Evolutionary conservation across 2,329 filamentous ascomycete genomes (phyloP).

Genomic region (Akanthomyces uredinophilus): DNA sequence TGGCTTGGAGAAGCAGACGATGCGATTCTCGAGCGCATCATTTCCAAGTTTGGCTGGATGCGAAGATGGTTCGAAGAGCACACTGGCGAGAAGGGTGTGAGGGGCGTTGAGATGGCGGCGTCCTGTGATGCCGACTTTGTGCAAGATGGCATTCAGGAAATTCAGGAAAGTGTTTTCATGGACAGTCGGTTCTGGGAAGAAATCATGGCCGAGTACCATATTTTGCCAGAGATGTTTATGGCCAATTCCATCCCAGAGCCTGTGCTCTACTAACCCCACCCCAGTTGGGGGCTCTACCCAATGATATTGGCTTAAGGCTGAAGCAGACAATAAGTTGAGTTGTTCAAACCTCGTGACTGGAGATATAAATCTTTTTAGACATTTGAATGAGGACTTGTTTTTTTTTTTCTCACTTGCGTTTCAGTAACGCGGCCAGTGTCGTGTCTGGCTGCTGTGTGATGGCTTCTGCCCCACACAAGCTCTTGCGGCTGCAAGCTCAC

Average conservation of each 20-base stretch:
- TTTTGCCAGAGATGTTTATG: background rate
- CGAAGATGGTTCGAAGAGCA: constrained; percentile 9
- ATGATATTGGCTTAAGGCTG: too few relatives aligned
- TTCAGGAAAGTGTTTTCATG: background rate
- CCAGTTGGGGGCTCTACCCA: background rate
- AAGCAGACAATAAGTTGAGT: too few relatives aligned
- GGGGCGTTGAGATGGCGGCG: background rate
- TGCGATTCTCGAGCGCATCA: background rate
- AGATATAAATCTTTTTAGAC: too few relatives aligned
- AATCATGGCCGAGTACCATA: constrained; percentile 6
- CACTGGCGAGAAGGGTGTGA: background rate
- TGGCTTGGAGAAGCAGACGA: constrained; percentile 6
- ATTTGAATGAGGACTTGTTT: background rate
- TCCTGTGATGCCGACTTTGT: background rate
- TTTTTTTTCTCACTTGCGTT: background rate
- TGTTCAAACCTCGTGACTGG: too few relatives aligned
- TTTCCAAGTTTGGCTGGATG: constrained; percentile 10
- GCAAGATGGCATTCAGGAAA: background rate
- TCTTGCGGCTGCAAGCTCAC: background rate
- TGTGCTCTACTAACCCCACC: background rate
- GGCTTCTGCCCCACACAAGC: constrained; percentile 6
- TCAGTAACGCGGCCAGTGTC: background rate
- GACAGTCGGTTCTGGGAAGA: constrained; percentile 12
- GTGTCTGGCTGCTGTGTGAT: background rate
- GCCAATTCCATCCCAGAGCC: background rate